phyloP scores from a whole-genome alignment of 176 grass and related monocot genomes.

The Oryza glumipatula region DNA sequence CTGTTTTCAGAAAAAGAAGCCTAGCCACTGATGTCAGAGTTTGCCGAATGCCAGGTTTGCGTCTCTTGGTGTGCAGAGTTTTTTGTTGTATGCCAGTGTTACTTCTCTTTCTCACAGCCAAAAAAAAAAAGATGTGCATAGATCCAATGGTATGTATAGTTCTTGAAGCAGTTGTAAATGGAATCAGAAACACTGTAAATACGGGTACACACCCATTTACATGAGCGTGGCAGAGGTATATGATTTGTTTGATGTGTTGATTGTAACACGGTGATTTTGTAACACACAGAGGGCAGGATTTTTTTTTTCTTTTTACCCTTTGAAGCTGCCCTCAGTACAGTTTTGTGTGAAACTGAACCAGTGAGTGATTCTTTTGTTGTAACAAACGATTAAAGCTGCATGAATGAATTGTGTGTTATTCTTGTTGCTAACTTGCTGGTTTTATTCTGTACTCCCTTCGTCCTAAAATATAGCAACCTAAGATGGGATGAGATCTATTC shows the following conservation, averaged over 20 bases:
- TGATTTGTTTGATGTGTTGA: conserved; percentile 16
- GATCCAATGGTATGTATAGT: conserved; percentile 45
- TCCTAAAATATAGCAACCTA: too few relatives aligned
- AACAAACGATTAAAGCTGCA: conserved; percentile 24
- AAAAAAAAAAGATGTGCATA: conserved; percentile 4
- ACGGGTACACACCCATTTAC: neutral
- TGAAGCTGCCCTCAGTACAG: neutral
- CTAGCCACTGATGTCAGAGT: conserved; percentile 31
- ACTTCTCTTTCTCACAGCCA: conserved; percentile 9
- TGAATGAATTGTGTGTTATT: neutral
- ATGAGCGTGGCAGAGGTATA: conserved; percentile 6
- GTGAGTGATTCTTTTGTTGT: conserved; percentile 36
- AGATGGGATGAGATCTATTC: too few relatives aligned
- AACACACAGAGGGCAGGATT: neutral
- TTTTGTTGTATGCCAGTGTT: neutral
- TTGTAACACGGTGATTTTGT: neutral
- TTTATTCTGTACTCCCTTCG: neutral
- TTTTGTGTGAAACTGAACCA: neutral
- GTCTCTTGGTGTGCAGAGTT: neutral
- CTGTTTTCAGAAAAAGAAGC: neutral
- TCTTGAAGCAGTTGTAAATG: conserved; percentile 32
- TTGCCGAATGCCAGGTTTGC: conserved; percentile 4
- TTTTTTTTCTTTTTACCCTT: neutral
- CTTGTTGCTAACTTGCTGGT: neutral
- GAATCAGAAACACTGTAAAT: conserved; percentile 32